These are phyloP conservation scores for Mycena filopes DNA, from an alignment of 768 basidiomycete species.

Conservation along the genomic window DNA sequence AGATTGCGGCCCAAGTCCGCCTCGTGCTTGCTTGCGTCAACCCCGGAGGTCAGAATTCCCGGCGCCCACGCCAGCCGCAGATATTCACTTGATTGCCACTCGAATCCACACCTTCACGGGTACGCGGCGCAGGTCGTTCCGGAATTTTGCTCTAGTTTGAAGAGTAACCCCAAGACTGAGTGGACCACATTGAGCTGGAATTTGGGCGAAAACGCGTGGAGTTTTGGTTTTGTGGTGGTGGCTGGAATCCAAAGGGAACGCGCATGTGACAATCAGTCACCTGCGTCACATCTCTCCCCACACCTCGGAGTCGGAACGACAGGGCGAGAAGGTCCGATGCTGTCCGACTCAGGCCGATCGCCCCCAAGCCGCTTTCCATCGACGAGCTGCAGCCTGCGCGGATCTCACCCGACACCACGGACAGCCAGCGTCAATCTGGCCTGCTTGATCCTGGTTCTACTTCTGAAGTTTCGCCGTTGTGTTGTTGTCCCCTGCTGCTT, in stretches of 20 bases:
- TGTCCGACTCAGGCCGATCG: neutral
- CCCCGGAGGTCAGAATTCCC: neutral
- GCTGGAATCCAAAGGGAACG: no score
- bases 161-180: no score
- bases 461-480: no score
- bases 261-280: constrained; percentile 9
- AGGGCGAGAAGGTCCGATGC: constrained; percentile 1
- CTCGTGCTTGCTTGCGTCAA: neutral
- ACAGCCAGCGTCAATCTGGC: neutral
- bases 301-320: neutral
- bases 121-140: no score
- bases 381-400: neutral
- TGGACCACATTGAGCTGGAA: no score
- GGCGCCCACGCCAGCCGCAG: no score
- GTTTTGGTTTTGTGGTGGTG: no score
- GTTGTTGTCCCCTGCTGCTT: neutral
- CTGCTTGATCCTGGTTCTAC: neutral
- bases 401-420: constrained; percentile 2
- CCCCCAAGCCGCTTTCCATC: neutral
- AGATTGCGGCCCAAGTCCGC: neutral
- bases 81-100: no score
- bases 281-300: neutral
- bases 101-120: no score
- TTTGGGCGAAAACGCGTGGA: no score
- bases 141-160: no score